Evolutionary conservation across 805 yeast genomes (phyloP), one percentile per base, ranked within the genome.

Genomic region (Myxozyma geophila): DNA sequence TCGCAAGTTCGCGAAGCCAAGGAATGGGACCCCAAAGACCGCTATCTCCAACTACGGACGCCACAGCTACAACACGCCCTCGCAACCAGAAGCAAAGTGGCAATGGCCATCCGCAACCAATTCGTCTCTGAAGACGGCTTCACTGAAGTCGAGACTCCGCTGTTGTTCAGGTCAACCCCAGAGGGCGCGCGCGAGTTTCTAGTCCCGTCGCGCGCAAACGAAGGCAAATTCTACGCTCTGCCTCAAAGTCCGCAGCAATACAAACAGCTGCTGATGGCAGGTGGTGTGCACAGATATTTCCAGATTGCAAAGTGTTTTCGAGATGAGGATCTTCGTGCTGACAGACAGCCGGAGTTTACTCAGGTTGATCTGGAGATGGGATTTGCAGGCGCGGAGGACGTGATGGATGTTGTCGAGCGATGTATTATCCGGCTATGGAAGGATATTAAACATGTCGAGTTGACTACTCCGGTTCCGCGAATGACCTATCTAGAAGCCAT

Each of bases 231-330:
- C 40, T 95, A 93, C 74, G 98, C 99, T 0, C 79, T 95, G 36
- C 98, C 98, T 0, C 99, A 95, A 75, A 90, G 97, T 15, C 99
- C 99, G 0, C 99, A 95, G 74, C 99, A 95, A 74, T 95, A 93
- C 74, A 95, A 95, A 73, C 99, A 95, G 76, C 79, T 95, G 47
- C 78, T 95, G 40, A 95, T 95, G 92, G 96, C 98, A 0, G 87
- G 96, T 47, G 99, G 99, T 0, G 85, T 95, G 46, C 82, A 88
- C 57, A 81, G 85, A 54, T 95, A 95, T 75, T 95, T 85, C 75
- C 99, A 95, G 76, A 79, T 95, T 46, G 98, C 99, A 2, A 87
- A 85, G 72, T 95, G 99, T 74, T 95, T 95, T 74, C 82, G 99
- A 68, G 99, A 95, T 74, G 99, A 95, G 75, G 98, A 95, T 76